phyloP scores from a whole-genome alignment of 148 eudicot species.

The Oxyria digyna region DNA sequence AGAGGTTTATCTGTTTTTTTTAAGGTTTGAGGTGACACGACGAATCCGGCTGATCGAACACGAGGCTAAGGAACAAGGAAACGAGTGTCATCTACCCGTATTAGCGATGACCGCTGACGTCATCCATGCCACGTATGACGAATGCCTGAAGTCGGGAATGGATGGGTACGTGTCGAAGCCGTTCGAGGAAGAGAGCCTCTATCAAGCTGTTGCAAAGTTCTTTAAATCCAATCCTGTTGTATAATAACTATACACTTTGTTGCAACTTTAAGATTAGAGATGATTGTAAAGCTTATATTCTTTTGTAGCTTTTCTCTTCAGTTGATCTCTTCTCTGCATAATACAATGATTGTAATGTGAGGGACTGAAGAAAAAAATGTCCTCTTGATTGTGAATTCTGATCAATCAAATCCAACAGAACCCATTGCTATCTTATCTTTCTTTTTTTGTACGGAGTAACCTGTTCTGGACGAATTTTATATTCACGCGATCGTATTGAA shows the following conservation, averaged over 20 bases:
- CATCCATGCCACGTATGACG: conserved; percentile 52
- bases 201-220: conserved; percentile 48
- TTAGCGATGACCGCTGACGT: conserved; percentile 76
- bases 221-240: conserved; percentile 26
- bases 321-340: not conserved
- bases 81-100: conserved; percentile 46
- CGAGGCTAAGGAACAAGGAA: conserved; percentile 20
- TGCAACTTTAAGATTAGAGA: not conserved
- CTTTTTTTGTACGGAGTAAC: too few relatives aligned
- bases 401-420: not conserved
- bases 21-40: conserved; percentile 50
- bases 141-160: conserved; percentile 57
- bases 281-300: not conserved
- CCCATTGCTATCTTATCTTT: too few relatives aligned
- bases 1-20: not conserved
- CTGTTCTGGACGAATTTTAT: too few relatives aligned
- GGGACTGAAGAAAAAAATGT: not conserved
- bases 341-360: not conserved
- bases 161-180: conserved; percentile 69
- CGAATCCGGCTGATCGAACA: conserved; percentile 43
- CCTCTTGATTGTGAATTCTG: not conserved
- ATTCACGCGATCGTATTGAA: too few relatives aligned
- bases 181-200: conserved; percentile 53
- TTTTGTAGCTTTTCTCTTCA: not conserved
- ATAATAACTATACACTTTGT: not conserved